Conservation (phyloP, 2,329 filamentous ascomycete species). For the Fusarium sp. region DNA sequence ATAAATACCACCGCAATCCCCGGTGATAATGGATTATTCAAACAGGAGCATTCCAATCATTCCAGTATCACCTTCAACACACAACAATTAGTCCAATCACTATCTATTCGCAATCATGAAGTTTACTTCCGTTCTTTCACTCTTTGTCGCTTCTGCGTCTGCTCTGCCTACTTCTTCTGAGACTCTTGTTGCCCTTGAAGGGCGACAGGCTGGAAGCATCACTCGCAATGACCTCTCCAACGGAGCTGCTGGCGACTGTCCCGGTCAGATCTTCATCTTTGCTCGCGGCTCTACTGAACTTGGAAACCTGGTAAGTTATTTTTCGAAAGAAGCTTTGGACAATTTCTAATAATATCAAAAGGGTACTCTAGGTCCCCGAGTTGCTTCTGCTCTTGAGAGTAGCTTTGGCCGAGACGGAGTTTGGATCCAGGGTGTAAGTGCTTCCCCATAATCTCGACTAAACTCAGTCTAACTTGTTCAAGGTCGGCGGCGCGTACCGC, state of each 20-base stretch:
- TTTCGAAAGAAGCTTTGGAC: accelerated
- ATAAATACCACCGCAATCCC: constrained; percentile 2
- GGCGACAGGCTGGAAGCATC: constrained; percentile 24
- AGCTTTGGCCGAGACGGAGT: constrained; percentile 42
- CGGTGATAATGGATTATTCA: background rate
- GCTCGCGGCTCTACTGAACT: constrained; percentile 53
- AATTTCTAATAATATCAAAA: background rate
- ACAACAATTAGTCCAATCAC: background rate
- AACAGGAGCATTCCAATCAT: background rate
- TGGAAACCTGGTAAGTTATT: constrained; percentile 51
- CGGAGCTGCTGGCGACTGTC: constrained; percentile 47
- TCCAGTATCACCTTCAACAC: background rate
- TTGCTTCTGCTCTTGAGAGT: constrained; percentile 46
- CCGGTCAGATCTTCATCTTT: constrained; percentile 52
- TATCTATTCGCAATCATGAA: constrained; percentile 21
- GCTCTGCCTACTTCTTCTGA: constrained; percentile 13
- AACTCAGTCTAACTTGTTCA: accelerated
- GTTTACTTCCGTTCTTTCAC: constrained; percentile 18
- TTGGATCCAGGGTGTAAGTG: constrained; percentile 57
- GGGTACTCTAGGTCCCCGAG: constrained; percentile 47
- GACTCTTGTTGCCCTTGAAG: constrained; percentile 4
- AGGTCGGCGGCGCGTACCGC: constrained; percentile 50
- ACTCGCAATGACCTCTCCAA: constrained; percentile 46
- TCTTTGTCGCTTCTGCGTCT: constrained; percentile 19
- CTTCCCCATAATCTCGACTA: accelerated